Evolutionary conservation across 73 alveolate species (phyloP).

Genomic region (Blepharisma japonicum): DNA sequence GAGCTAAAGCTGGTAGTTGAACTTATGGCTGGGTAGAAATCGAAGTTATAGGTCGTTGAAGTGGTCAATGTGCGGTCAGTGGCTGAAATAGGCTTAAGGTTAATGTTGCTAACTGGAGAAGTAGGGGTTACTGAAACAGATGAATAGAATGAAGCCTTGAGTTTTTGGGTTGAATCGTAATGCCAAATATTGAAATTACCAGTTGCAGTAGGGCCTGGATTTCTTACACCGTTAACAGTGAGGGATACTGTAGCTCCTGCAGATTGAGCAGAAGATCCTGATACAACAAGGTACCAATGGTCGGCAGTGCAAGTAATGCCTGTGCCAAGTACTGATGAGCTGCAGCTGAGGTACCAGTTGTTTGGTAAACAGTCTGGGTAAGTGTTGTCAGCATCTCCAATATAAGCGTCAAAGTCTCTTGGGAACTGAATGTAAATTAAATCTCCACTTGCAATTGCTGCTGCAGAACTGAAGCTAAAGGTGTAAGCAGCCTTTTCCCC

Average conservation of each 20-base stretch:
- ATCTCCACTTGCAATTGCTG: not conserved
- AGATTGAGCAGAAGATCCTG: not conserved
- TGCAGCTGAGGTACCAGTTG: not conserved
- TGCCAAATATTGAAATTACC: not conserved
- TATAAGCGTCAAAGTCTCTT: not conserved
- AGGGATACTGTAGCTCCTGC: not conserved
- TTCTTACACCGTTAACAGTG: not conserved
- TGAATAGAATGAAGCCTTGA: no score
- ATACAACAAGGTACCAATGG: not conserved
- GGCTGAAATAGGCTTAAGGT: no score
- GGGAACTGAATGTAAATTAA: constrained; percentile 1
- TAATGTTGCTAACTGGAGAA: no score
- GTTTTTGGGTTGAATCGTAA: no score
- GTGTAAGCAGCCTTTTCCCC: constrained; percentile 15
- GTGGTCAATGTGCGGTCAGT: no score
- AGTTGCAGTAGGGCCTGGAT: not conserved
- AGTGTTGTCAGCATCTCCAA: not conserved
- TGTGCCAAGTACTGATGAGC: not conserved
- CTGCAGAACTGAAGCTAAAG: not conserved
- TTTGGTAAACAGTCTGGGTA: not conserved
- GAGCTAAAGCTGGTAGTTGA: no score
- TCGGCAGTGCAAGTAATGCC: constrained; percentile 1
- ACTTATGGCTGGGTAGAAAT: no score
- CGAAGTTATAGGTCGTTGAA: no score
- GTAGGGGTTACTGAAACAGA: no score